These are phyloP conservation scores for Monosporozyma servazzii DNA, from an alignment of 805 yeast species.

Conservation along the genomic window DNA sequence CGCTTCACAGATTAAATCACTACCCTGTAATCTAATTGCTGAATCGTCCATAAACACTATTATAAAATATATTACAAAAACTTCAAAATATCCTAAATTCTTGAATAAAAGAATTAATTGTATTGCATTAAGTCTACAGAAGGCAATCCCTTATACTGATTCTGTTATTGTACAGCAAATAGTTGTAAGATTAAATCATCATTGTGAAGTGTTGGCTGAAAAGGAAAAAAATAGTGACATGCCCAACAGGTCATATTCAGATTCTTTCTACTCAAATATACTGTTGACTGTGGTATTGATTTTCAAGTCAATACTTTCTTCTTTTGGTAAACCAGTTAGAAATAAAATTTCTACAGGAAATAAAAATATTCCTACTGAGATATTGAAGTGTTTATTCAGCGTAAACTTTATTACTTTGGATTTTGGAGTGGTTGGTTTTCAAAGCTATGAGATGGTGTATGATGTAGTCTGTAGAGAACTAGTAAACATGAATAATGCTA, in stretches of 20 bases:
- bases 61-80: conserved; percentile 6
- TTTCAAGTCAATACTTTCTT: conserved; percentile 10
- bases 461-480: conserved; percentile 7
- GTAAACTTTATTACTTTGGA: conserved; percentile 18
- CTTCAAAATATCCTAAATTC: conserved; percentile 4
- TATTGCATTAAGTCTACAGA: conserved; percentile 17
- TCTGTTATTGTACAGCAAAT: conserved; percentile 1
- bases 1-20: background rate
- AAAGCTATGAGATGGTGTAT: conserved; percentile 21
- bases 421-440: conserved; percentile 23
- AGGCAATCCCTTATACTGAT: conserved; percentile 8
- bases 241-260: conserved; percentile 10
- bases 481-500: background rate
- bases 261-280: conserved; percentile 12
- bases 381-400: conserved; percentile 13
- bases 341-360: background rate
- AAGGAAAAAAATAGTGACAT: conserved; percentile 8
- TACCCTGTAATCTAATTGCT: conserved; percentile 15
- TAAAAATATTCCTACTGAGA: background rate
- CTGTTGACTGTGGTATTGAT: conserved; percentile 16
- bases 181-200: conserved; percentile 7
- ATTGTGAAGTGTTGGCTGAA: conserved; percentile 9
- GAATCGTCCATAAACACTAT: conserved; percentile 9
- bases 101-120: conserved; percentile 12
- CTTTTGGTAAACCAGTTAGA: conserved; percentile 6